A percentile compares a stretch with the other conserved stretches of the same genome.
phyloP scores from a whole-genome alignment of 352 stramenopile species.

The Pelagophyceae sp. region DNA sequence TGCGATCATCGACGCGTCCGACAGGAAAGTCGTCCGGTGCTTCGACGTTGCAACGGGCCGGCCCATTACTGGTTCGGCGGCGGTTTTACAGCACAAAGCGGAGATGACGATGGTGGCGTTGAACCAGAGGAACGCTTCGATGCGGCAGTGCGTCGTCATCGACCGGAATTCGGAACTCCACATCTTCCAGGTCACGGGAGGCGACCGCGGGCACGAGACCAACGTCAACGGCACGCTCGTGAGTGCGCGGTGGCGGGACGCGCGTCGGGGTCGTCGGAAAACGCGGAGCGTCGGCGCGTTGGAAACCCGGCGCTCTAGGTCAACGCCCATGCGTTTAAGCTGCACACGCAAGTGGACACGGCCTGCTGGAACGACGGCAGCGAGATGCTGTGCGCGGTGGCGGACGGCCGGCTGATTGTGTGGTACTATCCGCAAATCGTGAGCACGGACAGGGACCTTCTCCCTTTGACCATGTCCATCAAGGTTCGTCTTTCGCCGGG shows the following conservation, averaged over 20 bases:
- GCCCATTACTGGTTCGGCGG: conserved; percentile 38
- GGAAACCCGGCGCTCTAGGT: conserved; percentile 11
- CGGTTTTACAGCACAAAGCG: conserved; percentile 28
- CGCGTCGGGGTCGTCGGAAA: background rate
- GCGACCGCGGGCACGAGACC: no score
- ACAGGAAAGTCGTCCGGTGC: conserved; percentile 71
- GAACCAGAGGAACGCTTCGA: conserved; percentile 11
- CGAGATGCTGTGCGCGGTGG: conserved; percentile 71
- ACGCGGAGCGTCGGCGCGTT: no score
- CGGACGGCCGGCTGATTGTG: conserved; percentile 65
- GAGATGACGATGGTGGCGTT: conserved; percentile 16
- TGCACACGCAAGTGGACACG: conserved; percentile 77
- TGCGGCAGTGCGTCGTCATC: conserved; percentile 36
- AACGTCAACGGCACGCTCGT: background rate
- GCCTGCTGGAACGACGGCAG: conserved; percentile 72
- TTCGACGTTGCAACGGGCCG: conserved; percentile 75
- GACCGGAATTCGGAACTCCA: conserved; percentile 42
- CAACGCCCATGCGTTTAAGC: conserved; percentile 43
- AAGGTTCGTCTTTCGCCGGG: no score
- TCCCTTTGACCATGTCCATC: conserved; percentile 60
- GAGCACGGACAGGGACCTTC: conserved; percentile 76
- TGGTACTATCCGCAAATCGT: conserved; percentile 81
- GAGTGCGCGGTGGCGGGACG: no score
- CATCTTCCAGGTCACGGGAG: conserved; percentile 25
- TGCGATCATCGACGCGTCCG: conserved; percentile 70